phyloP scores from a whole-genome alignment of 805 yeast genomes.

The Barnettozyma sp. region DNA sequence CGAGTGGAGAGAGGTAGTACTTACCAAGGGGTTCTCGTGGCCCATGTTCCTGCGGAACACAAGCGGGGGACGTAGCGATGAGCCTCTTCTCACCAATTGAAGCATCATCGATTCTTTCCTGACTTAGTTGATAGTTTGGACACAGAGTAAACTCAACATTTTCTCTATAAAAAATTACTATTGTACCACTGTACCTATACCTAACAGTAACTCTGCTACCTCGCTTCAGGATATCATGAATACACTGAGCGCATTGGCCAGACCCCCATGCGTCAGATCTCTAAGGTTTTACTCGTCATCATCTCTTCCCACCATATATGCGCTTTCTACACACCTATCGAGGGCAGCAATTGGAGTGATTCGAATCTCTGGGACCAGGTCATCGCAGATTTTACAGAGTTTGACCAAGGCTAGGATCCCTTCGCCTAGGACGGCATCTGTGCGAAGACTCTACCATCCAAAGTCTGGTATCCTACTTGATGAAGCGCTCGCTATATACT shows the following conservation, averaged over 20 bases:
- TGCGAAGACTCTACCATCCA: conserved; percentile 50
- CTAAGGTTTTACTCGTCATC: not conserved
- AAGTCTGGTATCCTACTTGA: conserved; percentile 46
- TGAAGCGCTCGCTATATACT: conserved; percentile 65
- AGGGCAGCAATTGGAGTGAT: conserved; percentile 84
- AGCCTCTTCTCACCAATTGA: not conserved
- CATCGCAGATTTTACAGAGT: conserved; percentile 30
- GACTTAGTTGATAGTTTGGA: too few species aligned
- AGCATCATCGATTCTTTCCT: too few species aligned
- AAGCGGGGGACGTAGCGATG: not conserved
- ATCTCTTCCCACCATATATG: conserved; percentile 69
- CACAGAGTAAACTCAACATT: too few species aligned
- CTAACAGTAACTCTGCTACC: too few species aligned
- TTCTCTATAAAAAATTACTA: too few species aligned
- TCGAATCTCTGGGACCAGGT: conserved; percentile 70
- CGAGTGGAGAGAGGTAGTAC: conserved; percentile 23
- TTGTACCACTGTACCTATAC: too few species aligned
- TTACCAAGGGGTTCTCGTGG: conserved; percentile 50
- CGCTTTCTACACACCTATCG: conserved; percentile 77
- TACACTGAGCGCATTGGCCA: too few species aligned
- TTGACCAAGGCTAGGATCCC: conserved; percentile 43
- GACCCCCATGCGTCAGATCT: too few species aligned
- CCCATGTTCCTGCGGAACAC: not conserved
- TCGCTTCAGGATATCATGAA: too few species aligned
- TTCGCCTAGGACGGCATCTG: conserved; percentile 45